Conservation (phyloP, 768 basidiomycete species). For the Pholiota molesta region DNA sequence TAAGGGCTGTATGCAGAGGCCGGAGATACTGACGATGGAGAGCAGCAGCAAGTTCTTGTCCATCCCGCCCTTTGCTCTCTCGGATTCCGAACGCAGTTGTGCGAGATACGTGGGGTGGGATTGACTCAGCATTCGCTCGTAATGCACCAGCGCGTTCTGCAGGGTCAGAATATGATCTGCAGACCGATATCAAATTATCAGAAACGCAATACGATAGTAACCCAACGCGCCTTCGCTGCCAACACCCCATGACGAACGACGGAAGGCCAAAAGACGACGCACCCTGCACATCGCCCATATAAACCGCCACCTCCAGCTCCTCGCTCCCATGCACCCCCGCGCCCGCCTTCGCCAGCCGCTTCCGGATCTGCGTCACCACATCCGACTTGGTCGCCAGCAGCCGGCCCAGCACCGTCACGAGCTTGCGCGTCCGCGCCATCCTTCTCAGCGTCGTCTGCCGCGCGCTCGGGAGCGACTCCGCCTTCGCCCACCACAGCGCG, state of each 20-base stretch:
- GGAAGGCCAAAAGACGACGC: slow-evolving; percentile 20
- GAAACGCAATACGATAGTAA: not conserved
- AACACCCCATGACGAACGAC: too few species aligned
- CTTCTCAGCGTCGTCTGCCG: slow-evolving; percentile 61
- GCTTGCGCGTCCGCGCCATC: slow-evolving; percentile 76
- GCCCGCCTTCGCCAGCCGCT: slow-evolving; percentile 57
- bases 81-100: slow-evolving; percentile 67
- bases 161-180: slow-evolving; percentile 89
- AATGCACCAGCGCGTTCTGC: slow-evolving; percentile 82
- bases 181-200: slow-evolving; percentile 8
- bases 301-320: slow-evolving; percentile 76
- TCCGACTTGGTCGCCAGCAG: slow-evolving; percentile 81
- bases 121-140: slow-evolving; percentile 86
- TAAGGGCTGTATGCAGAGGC: slow-evolving; percentile 64
- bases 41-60: slow-evolving; percentile 71
- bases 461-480: slow-evolving; percentile 29
- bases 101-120: slow-evolving; percentile 86
- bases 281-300: slow-evolving; percentile 94
- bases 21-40: slow-evolving; percentile 65
- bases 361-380: slow-evolving; percentile 78
- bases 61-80: slow-evolving; percentile 59
- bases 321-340: slow-evolving; percentile 42
- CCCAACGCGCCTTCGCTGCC: too few species aligned
- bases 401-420: slow-evolving; percentile 79
- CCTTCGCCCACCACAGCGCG: slow-evolving; percentile 17